Conservation (phyloP, 2,329 filamentous ascomycete species). For the Cladosporium austrohemisphaericum region DNA sequence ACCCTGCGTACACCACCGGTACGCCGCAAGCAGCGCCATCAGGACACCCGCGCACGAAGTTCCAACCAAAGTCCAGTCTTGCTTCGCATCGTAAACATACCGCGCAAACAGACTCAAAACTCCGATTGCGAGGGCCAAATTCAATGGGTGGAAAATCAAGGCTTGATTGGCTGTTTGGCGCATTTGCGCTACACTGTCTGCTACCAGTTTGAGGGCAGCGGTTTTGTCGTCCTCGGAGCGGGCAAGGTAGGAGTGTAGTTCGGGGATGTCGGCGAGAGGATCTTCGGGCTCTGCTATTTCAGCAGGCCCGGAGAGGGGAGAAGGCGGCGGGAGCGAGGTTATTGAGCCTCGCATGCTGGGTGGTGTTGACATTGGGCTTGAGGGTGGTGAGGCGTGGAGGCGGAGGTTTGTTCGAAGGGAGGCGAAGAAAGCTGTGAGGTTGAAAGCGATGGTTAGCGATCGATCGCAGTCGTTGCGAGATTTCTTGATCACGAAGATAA, state of each 20-base stretch:
- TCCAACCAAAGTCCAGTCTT: slow-evolving; percentile 53
- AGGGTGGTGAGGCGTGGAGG: slow-evolving; percentile 54
- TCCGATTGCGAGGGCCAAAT: slow-evolving; percentile 38
- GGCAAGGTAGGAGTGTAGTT: slow-evolving; percentile 58
- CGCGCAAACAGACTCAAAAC: slow-evolving; percentile 40
- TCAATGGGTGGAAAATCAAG: slow-evolving; percentile 60
- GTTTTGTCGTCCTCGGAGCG: slow-evolving; percentile 56
- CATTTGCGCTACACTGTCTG: slow-evolving; percentile 80
- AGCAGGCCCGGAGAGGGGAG: slow-evolving; percentile 37
- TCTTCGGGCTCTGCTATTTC: slow-evolving; percentile 23
- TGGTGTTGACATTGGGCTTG: slow-evolving; percentile 63
- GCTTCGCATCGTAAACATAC: slow-evolving; percentile 36
- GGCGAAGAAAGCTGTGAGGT: slow-evolving; percentile 68
- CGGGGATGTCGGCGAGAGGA: slow-evolving; percentile 55
- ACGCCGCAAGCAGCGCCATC: slow-evolving; percentile 60
- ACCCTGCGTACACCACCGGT: slow-evolving; percentile 57
- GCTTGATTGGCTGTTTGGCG: slow-evolving; percentile 62
- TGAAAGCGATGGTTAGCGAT: background rate
- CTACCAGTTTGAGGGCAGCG: slow-evolving; percentile 67
- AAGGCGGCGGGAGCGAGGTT: slow-evolving; percentile 51
- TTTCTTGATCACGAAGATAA: background rate
- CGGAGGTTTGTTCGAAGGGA: slow-evolving; percentile 78
- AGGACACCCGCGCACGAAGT: slow-evolving; percentile 59
- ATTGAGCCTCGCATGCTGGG: slow-evolving; percentile 49
- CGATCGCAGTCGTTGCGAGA: too few species aligned